A percentile compares a stretch with the other conserved stretches of the same genome.
Evolutionary conservation across 108 stramenopile species (phyloP).

Genomic region (Skeletonema grethae): DNA sequence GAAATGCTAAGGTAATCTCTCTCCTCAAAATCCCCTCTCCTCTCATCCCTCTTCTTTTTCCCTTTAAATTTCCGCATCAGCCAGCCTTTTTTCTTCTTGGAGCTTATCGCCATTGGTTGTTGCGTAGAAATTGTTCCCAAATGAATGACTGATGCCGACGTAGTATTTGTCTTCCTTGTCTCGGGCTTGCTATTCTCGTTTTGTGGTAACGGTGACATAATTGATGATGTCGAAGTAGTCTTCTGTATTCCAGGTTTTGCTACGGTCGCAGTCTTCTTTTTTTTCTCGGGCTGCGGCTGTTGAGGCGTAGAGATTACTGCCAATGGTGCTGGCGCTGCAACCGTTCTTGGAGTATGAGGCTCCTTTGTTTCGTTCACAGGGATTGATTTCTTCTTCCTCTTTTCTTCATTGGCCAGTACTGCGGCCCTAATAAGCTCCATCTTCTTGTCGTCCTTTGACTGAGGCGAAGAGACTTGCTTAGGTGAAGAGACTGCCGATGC

Average conservation of each 20-base stretch:
- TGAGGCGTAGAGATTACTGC: neutral
- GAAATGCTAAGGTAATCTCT: neutral
- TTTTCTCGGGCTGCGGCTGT: neutral
- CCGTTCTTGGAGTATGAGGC: neutral
- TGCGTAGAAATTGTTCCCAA: too few species aligned
- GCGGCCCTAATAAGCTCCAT: neutral
- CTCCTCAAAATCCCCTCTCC: neutral
- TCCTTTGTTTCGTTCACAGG: neutral
- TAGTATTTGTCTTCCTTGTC: neutral
- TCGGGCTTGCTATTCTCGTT: neutral
- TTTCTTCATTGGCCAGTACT: neutral
- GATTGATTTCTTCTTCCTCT: neutral
- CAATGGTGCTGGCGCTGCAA: neutral
- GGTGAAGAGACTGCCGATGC: neutral
- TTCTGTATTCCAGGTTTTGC: neutral
- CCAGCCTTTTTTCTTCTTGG: slow-evolving; percentile 2
- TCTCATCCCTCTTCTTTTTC: neutral
- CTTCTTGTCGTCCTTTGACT: neutral
- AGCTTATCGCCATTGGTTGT: neutral
- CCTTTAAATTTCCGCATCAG: neutral
- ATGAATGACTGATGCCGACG: too few species aligned
- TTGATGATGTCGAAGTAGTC: neutral
- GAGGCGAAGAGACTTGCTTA: neutral
- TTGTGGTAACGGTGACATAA: neutral
- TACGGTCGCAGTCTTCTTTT: neutral